phyloP scores from a whole-genome alignment of 352 stramenopile species.

The Globisporangium takayamanum region DNA sequence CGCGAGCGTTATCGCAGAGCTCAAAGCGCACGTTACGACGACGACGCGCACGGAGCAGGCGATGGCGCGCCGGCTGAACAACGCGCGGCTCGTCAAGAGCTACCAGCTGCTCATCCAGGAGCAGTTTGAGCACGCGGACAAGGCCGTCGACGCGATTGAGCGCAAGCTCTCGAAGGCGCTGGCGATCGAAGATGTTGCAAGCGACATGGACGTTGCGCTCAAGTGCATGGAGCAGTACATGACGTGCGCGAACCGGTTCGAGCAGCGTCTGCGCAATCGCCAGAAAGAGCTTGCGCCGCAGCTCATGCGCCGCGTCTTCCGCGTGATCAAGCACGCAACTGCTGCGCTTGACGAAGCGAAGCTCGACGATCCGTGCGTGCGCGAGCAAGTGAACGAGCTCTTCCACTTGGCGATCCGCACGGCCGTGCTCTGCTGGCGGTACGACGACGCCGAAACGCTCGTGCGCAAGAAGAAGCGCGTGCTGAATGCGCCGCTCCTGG shows the following conservation, averaged over 20 bases:
- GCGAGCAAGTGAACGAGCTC: constrained; percentile 38
- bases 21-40: constrained; percentile 15
- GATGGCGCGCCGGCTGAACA: constrained; percentile 36
- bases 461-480: constrained; percentile 48
- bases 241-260: constrained; percentile 54
- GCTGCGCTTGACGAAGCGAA: background rate
- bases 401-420: constrained; percentile 56
- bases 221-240: constrained; percentile 79
- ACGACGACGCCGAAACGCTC: constrained; percentile 44
- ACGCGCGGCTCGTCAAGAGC: constrained; percentile 31
- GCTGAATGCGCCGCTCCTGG: constrained; percentile 20
- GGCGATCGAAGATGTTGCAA: constrained; percentile 19
- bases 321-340: constrained; percentile 35
- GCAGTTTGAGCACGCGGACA: constrained; percentile 38
- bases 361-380: constrained; percentile 16
- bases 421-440: constrained; percentile 50
- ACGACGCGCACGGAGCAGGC: constrained; percentile 24
- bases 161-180: constrained; percentile 30
- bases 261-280: constrained; percentile 38
- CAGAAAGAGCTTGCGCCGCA: constrained; percentile 43
- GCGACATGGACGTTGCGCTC: constrained; percentile 44
- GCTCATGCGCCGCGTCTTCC: constrained; percentile 67
- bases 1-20: constrained; percentile 16
- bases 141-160: constrained; percentile 34
- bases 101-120: constrained; percentile 47